Evolutionary conservation across 768 basidiomycete genomes (phyloP).

Genomic region (Trametes punicea): DNA sequence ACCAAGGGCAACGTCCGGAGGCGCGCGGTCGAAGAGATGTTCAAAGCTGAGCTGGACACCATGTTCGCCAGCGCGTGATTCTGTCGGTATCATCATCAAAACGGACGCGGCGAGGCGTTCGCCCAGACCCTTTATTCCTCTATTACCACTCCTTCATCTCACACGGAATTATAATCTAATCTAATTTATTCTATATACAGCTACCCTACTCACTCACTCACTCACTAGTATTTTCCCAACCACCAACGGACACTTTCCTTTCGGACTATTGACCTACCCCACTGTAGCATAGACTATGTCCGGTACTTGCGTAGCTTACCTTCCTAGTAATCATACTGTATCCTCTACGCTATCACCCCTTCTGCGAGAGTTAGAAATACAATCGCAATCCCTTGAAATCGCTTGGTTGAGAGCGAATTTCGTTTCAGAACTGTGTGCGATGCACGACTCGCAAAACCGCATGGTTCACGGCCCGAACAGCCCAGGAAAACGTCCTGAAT

Average conservation of each 20-base stretch:
- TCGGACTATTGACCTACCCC: background rate
- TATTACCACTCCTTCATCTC: background rate
- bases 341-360: background rate
- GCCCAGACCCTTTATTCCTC: background rate
- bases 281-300: background rate
- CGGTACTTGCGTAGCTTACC: too few relatives aligned
- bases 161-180: background rate
- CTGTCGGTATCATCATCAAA: background rate
- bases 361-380: too few relatives aligned
- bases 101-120: background rate
- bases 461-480: too few relatives aligned
- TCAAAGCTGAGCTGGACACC: constrained; percentile 50
- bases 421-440: too few relatives aligned
- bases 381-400: too few relatives aligned
- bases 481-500: too few relatives aligned
- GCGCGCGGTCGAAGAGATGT: constrained; percentile 65
- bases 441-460: too few relatives aligned
- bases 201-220: background rate
- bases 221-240: background rate
- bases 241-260: background rate
- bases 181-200: background rate
- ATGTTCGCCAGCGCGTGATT: constrained; percentile 38
- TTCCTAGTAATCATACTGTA: background rate
- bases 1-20: constrained; percentile 77
- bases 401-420: too few relatives aligned